Percentiles rank a stretch among this genome's conserved stretches.
Conservation (phyloP, 257 asterid genomes). For the Solanum sejunctum region DNA sequence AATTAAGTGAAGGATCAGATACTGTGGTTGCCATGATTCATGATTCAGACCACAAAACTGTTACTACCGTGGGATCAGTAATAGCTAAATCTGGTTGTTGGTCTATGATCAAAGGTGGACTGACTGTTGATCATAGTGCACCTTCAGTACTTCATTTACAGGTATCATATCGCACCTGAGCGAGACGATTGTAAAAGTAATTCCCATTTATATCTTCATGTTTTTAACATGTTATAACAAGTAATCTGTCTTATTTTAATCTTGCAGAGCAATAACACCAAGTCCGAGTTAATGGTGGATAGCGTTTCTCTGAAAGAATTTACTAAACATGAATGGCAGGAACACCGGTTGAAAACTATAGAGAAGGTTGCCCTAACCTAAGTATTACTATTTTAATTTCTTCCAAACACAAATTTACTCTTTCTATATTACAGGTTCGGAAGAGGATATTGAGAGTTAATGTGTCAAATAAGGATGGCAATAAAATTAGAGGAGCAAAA, state of each 20-base stretch:
- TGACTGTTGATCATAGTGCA: constrained; percentile 11
- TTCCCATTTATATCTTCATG: background rate
- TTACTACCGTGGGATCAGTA: constrained; percentile 22
- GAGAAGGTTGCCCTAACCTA: constrained; percentile 7
- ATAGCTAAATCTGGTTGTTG: constrained; percentile 41
- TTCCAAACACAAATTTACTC: background rate
- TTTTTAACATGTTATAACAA: background rate
- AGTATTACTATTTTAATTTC: background rate
- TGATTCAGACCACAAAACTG: background rate
- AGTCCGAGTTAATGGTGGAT: constrained; percentile 35
- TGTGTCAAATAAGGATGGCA: constrained; percentile 15
- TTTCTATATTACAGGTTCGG: background rate
- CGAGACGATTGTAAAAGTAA: background rate
- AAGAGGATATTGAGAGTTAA: background rate
- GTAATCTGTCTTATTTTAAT: background rate
- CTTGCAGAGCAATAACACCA: constrained; percentile 16
- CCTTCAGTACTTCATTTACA: constrained; percentile 9
- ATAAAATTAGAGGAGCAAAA: constrained; percentile 17
- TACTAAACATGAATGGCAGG: constrained; percentile 24
- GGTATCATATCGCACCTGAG: constrained; percentile 1
- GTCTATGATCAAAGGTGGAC: constrained; percentile 52
- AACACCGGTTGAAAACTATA: constrained; percentile 18
- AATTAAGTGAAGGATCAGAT: constrained; percentile 17
- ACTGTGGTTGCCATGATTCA: constrained; percentile 13
- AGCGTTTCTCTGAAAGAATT: constrained; percentile 35